Percentiles rank a stretch among this genome's conserved stretches.
Conservation (phyloP, 2,329 filamentous ascomycete species). For the Plectosphaerella sp. region DNA sequence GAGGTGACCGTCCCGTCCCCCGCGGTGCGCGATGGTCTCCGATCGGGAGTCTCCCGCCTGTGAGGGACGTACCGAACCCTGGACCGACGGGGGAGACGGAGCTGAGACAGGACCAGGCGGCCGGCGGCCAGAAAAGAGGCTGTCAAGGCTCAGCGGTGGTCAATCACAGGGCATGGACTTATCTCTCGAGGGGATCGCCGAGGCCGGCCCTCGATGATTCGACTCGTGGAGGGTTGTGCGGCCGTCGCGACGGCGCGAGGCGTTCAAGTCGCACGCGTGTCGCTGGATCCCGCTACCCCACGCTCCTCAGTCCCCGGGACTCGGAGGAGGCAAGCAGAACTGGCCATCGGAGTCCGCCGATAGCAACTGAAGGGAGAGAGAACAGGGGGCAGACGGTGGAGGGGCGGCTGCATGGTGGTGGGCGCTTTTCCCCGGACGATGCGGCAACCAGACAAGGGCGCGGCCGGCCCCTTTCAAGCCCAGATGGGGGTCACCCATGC, state of each 20-base stretch:
- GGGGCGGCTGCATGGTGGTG: neutral
- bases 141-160: neutral
- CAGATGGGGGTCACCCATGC: neutral
- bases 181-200: neutral
- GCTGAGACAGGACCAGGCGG: neutral
- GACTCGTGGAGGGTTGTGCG: neutral
- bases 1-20: no score
- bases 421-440: neutral
- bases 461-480: neutral
- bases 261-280: no score
- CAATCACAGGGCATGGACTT: neutral
- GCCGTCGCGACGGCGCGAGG: no score
- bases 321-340: no score
- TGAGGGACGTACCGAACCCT: no score
- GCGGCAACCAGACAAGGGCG: neutral
- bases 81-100: no score
- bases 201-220: neutral
- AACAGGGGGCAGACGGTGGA: neutral
- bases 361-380: neutral
- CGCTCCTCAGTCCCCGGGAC: neutral
- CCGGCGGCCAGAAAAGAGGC: neutral
- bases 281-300: neutral
- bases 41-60: neutral
- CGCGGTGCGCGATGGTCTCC: neutral
- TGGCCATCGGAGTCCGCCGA: neutral